Percentiles rank a stretch among this genome's conserved stretches.
phyloP scores from a whole-genome alignment of 2,329 filamentous ascomycete species.

The Penicillium sp. region DNA sequence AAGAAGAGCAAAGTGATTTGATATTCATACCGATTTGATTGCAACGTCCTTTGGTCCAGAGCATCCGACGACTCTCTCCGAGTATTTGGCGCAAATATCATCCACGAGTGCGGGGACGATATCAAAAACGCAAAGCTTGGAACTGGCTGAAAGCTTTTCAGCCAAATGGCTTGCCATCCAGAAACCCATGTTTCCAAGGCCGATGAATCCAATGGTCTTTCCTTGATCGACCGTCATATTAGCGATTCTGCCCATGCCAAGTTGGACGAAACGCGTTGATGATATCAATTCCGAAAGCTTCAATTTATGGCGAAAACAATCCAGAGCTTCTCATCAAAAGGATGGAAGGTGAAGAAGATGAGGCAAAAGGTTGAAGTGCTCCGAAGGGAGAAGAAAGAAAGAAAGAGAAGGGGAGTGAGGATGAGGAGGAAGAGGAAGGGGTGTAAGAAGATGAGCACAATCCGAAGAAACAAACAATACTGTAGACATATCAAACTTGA shows the following conservation, averaged over 20 bases:
- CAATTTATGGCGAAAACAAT: too few species aligned
- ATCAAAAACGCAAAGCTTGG: slow-evolving; percentile 9
- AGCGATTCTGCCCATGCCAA: not conserved
- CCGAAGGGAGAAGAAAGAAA: not conserved
- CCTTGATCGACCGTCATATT: not conserved
- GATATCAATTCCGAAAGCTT: not conserved
- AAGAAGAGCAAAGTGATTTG: not conserved
- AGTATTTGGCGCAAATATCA: not conserved
- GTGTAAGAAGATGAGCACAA: not conserved
- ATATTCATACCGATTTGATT: not conserved
- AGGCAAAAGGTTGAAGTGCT: not conserved
- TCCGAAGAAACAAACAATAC: not conserved
- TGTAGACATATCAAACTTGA: too few species aligned
- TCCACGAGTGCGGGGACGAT: not conserved
- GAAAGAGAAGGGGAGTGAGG: not conserved
- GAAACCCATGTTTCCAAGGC: slow-evolving; percentile 15
- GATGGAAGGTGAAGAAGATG: not conserved
- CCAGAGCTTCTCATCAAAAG: too few species aligned
- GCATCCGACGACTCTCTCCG: not conserved
- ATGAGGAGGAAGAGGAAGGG: not conserved
- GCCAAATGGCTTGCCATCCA: slow-evolving; percentile 12
- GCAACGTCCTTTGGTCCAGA: not conserved
- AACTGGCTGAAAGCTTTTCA: slow-evolving; percentile 2
- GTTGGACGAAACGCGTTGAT: not conserved
- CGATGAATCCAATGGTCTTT: slow-evolving; percentile 14